Base-by-base conservation (phyloP, 768 basidiomycete species). In the Xanthoconium stramineum region DNA sequence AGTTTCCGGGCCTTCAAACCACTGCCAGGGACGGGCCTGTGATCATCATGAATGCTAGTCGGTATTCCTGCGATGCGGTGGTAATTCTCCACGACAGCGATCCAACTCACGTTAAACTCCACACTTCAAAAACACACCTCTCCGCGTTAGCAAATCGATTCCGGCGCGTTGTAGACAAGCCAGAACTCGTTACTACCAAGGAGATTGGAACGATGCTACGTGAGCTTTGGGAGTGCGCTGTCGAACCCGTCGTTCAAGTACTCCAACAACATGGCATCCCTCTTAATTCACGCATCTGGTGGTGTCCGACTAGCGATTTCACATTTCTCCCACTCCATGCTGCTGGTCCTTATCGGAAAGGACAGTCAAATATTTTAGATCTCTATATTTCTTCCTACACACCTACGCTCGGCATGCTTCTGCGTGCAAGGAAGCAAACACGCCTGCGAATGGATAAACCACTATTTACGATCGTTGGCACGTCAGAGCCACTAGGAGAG, bases 341-440 rank as follows among this genome's bases (percentile, higher is more conserved):
- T 33, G 20, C 39, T 28, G 50, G 50, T 6, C 40, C 50, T 28
- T 52, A 14, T 15, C 39, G 39, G 7, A 50, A 50, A 20, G 38
- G 50, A 40, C 38, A 50, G 9, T 39, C 50, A 12, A 50, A 42
- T 15, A 38, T 50, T 13, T 13, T 33, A 13, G 50, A 50, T 19
- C 50, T 50, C 42, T 58, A 54, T 6, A 17, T 70, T 29, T 67
- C 66, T 5, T 69, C 68, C 7, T 70, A 69, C 42, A 65, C 62
- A 2, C 60, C 66, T 6, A 67, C 66, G 1, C 50, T 70, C 19
- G 29, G 59, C 3, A 50, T 60, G 40, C 48, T 69, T 19, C 54
- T 65, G 35, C 55, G 38, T 10, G 50, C 50, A 11, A n/a, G 39
- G 50, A 40, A 50, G 29, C 39, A 17, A 33, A 9, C 50, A 19